phyloP scores from a whole-genome alignment of 2,329 filamentous ascomycete genomes.

The Clarireedia homoeocarpa region DNA sequence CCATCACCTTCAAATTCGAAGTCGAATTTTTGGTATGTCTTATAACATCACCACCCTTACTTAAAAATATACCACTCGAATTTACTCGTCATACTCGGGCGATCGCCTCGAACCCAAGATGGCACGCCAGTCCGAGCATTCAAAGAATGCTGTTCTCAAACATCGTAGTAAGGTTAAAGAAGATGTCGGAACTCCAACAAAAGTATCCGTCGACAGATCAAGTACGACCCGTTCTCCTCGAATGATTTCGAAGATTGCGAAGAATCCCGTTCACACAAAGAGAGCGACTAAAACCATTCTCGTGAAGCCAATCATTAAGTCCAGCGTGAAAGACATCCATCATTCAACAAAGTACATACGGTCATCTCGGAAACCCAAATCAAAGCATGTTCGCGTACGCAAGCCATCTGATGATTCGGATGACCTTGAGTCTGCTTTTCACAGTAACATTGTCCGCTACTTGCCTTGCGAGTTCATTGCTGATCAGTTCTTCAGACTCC shows the following conservation, averaged over 20 bases:
- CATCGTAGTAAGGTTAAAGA: neutral
- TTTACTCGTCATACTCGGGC: no score
- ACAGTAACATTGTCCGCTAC: neutral
- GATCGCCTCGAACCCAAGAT: no score
- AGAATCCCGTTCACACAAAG: neutral
- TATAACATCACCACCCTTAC: no score
- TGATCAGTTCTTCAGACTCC: slow-evolving; percentile 15
- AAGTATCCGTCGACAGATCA: neutral
- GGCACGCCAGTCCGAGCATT: no score
- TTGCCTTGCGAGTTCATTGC: neutral
- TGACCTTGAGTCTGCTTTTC: neutral
- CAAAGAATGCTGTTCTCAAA: no score
- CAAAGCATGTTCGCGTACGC: neutral
- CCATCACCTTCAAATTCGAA: no score
- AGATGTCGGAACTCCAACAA: neutral
- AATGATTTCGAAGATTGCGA: neutral
- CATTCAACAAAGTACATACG: neutral
- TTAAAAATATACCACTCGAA: no score
- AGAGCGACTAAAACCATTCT: neutral
- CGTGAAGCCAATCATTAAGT: slow-evolving; percentile 2
- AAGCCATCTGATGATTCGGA: neutral
- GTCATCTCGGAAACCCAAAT: neutral
- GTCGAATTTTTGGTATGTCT: no score
- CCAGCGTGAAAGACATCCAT: neutral
- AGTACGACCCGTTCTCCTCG: neutral